These are phyloP conservation scores for Xylariaceae sp. DNA, from an alignment of 2,329 filamentous ascomycete genomes.

Conservation along the genomic window DNA sequence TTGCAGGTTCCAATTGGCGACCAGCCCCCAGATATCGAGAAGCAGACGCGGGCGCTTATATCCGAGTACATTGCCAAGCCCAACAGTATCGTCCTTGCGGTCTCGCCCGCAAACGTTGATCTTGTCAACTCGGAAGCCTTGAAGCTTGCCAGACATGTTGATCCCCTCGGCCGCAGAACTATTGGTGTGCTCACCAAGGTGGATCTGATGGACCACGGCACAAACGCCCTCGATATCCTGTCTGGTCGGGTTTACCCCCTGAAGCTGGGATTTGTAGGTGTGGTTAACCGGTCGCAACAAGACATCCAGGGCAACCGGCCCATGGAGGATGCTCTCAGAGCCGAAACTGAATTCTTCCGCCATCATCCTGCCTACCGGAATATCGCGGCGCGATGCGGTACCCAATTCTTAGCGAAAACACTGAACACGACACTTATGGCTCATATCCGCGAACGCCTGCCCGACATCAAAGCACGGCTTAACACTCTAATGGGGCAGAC, in stretches of 20 bases:
- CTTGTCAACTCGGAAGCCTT: constrained; percentile 97
- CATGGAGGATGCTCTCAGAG: constrained; percentile 83
- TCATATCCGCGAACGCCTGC: constrained; percentile 90
- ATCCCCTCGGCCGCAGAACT: constrained; percentile 86
- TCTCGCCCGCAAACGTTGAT: constrained; percentile 96
- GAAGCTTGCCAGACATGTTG: constrained; percentile 94
- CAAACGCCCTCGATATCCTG: constrained; percentile 95
- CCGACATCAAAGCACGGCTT: constrained; percentile 94
- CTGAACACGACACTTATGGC: constrained; percentile 93
- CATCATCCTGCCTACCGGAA: constrained; percentile 97
- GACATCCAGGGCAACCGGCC: constrained; percentile 95
- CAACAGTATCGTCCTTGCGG: constrained; percentile 94
- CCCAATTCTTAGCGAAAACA: constrained; percentile 88
- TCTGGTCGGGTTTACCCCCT: constrained; percentile 93
- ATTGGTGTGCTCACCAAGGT: constrained; percentile 97
- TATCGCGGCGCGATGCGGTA: constrained; percentile 89
- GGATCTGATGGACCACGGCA: constrained; percentile 98
- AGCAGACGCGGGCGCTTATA: constrained; percentile 93
- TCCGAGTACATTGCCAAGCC: constrained; percentile 98
- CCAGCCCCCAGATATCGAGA: constrained; percentile 96
- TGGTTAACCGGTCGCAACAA: constrained; percentile 96
- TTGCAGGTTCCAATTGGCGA: constrained; percentile 87
- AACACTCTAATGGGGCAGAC: constrained; percentile 99
- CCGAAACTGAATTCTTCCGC: constrained; percentile 91
- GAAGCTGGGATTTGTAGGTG: constrained; percentile 95